phyloP scores from a whole-genome alignment of 768 basidiomycete species.

The Cantharellus cinnabarinus region DNA sequence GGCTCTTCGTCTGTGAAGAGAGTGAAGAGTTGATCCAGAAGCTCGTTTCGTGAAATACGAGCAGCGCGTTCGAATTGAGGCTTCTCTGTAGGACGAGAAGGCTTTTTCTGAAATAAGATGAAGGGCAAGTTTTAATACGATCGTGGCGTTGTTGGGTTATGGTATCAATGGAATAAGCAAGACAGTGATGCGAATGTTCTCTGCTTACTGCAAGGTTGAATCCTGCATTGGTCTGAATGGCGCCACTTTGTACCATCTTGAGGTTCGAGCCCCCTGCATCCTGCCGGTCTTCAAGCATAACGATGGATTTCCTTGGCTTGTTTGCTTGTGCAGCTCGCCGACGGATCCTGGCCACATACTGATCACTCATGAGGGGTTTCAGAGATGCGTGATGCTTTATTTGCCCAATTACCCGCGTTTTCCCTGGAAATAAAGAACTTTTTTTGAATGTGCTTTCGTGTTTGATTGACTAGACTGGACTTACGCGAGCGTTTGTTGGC shows the following conservation, averaged over 20 bases:
- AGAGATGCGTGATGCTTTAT: constrained; percentile 8
- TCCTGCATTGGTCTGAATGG: constrained; percentile 6
- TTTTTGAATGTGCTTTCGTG: neutral
- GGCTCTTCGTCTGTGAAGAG: constrained; percentile 16
- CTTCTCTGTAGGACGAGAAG: neutral
- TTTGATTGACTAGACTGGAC: neutral
- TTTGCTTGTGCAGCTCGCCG: constrained; percentile 5
- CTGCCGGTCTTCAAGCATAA: constrained; percentile 8
- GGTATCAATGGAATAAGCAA: neutral
- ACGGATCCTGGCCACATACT: constrained; percentile 8
- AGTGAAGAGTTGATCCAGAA: constrained; percentile 19
- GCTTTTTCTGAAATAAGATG: neutral
- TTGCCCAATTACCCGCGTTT: constrained; percentile 1
- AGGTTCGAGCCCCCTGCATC: constrained; percentile 2
- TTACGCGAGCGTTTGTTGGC: constrained; percentile 5
- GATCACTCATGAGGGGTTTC: constrained; percentile 3
- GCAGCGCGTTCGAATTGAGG: constrained; percentile 12
- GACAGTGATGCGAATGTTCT: neutral
- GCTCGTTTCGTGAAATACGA: constrained; percentile 20
- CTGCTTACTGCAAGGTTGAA: neutral
- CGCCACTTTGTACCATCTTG: constrained; percentile 10
- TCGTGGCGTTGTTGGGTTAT: neutral
- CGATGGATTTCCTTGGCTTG: constrained; percentile 8
- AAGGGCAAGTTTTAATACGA: neutral
- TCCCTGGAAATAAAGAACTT: neutral